Evolutionary conservation across 371 early-diverging fungal genomes (phyloP), one percentile per base, ranked within the genome.

Genomic region (Mucor saturninus): DNA sequence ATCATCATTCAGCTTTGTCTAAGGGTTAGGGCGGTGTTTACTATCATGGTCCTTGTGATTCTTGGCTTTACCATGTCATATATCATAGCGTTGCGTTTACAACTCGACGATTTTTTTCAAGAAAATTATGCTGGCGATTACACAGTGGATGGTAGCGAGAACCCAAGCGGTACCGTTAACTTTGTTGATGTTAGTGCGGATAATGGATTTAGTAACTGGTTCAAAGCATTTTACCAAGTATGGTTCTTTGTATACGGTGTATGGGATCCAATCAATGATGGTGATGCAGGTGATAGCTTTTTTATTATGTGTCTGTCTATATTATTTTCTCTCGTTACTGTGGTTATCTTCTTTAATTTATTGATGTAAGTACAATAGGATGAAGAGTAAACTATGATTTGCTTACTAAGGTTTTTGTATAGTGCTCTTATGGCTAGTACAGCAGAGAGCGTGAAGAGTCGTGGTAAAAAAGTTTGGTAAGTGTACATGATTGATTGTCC

Each of bases 361-460:
- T 40, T 62, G n/a, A 62, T 62, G 62, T 62, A 48, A 40, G 62
- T n/a, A 35, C 14, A 21, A 1, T 0, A 1, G 21, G 21, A 14
- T 30, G 39, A 32, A 31, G 3, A 21, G 15, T 2, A 21, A 21
- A 21, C 1, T 21, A 21, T 0, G 21, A 21, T 1, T 13, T 15
- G 30, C 4, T 32, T 39, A 38, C 15, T 51, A 30, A 30, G 40
- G 9, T 13, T 35, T 28, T 26, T 39, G 13, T 48, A 26, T 39
- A 60, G 61, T 11, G 61, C 55, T 4, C 40, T 60, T 7, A 65
- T 65, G 65, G 54, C 65, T 4, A 55, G 55, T 28, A 59, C 54
- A 35, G 55, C 54, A n/a, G 65, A 60, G 42, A 56, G 55, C 8
- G 51, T 60, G 13, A 48, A 30, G 35, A 14, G 31, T 7, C 40